A percentile compares a stretch with the other conserved stretches of the same genome.
phyloP scores from a whole-genome alignment of 805 yeast species.

The Huiozyma naganishii region DNA sequence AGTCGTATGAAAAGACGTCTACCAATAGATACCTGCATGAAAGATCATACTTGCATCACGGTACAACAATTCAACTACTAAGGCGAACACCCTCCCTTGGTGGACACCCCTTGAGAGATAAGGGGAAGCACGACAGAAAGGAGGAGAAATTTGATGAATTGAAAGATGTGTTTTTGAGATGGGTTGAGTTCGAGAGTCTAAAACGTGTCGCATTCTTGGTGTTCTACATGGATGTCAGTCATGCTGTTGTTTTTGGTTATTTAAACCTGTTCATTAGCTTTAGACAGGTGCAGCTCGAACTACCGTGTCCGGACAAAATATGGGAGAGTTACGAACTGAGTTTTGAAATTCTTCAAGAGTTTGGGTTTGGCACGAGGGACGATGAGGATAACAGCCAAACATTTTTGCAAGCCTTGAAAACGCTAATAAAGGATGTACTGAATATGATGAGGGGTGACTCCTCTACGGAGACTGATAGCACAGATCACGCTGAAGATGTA shows the following conservation, averaged over 20 bases:
- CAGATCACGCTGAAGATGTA: constrained; percentile 13
- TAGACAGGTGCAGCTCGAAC: constrained; percentile 49
- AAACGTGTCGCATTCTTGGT: constrained; percentile 75
- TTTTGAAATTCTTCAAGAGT: constrained; percentile 13
- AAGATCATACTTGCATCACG: constrained; percentile 77
- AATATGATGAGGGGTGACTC: not conserved
- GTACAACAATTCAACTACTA: constrained; percentile 68
- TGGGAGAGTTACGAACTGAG: constrained; percentile 37
- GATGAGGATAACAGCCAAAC: constrained; percentile 24
- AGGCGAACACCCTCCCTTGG: constrained; percentile 69
- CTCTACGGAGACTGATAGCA: not conserved
- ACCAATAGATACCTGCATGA: constrained; percentile 64
- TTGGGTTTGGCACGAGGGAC: constrained; percentile 15
- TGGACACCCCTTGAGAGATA: constrained; percentile 43
- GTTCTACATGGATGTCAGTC: constrained; percentile 68
- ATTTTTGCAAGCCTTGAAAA: constrained; percentile 49
- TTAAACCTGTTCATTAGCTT: constrained; percentile 41
- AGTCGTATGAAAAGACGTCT: constrained; percentile 68
- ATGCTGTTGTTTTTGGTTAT: constrained; percentile 72
- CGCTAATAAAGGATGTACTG: constrained; percentile 39
- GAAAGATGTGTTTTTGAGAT: constrained; percentile 28
- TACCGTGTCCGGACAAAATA: constrained; percentile 53
- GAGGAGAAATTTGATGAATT: constrained; percentile 11
- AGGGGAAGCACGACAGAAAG: constrained; percentile 1
- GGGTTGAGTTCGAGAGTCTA: constrained; percentile 75